A percentile compares a stretch with the other conserved stretches of the same genome.
phyloP scores from a whole-genome alignment of 2,329 filamentous ascomycete species.

The Dactylellina cionopaga region DNA sequence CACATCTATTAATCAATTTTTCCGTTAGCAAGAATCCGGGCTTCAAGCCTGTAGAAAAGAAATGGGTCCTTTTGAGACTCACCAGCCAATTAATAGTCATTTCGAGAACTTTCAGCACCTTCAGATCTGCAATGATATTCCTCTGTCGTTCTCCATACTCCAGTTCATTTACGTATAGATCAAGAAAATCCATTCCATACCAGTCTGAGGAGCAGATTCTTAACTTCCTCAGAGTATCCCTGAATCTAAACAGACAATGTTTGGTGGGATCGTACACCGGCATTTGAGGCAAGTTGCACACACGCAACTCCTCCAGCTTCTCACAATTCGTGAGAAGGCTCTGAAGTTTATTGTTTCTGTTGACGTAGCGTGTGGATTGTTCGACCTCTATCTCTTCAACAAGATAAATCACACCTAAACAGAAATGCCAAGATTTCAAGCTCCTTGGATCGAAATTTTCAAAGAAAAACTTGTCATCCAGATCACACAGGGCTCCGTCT shows the following conservation, averaged over 20 bases:
- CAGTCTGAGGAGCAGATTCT: slow-evolving; percentile 35
- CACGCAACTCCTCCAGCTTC: slow-evolving; percentile 14
- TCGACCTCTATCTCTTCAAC: background rate
- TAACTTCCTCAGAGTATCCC: slow-evolving; percentile 21
- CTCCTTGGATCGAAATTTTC: slow-evolving; percentile 1
- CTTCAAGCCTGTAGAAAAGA: background rate
- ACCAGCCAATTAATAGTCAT: slow-evolving; percentile 31
- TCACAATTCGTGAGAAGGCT: slow-evolving; percentile 5
- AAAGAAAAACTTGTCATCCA: slow-evolving; percentile 34
- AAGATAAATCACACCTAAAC: slow-evolving; percentile 24
- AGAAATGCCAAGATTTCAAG: slow-evolving; percentile 10
- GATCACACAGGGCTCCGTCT: background rate
- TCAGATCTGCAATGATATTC: slow-evolving; percentile 24
- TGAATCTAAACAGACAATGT: slow-evolving; percentile 32
- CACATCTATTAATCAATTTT: background rate
- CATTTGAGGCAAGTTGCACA: slow-evolving; percentile 34
- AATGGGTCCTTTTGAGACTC: background rate
- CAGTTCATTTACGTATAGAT: background rate
- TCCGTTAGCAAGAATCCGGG: background rate
- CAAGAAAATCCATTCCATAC: slow-evolving; percentile 19
- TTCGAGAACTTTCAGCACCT: slow-evolving; percentile 20
- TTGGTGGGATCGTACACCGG: slow-evolving; percentile 2
- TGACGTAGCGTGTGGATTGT: slow-evolving; percentile 2
- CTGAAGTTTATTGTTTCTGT: slow-evolving; percentile 14
- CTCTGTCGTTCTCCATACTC: slow-evolving; percentile 12